Conservation (phyloP, 352 stramenopile species). For the Elongisporangium prolatum region DNA sequence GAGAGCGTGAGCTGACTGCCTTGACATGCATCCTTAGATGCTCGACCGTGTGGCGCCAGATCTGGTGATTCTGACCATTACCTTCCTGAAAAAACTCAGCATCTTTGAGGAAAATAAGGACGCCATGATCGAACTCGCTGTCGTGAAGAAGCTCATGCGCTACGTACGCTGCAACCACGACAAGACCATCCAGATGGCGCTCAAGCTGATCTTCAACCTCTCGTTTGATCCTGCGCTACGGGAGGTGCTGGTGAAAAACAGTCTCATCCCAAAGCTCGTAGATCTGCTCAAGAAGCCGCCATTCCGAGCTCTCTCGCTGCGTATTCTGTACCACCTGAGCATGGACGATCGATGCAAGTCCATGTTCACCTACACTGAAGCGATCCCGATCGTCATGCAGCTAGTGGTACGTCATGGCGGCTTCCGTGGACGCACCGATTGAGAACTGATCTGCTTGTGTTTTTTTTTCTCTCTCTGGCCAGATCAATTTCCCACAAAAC, state of each 20-base stretch:
- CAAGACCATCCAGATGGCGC: constrained; percentile 79
- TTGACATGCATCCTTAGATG: constrained; percentile 35
- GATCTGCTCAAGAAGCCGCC: constrained; percentile 91
- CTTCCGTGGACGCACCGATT: neutral
- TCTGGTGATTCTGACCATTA: constrained; percentile 86
- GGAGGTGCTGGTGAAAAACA: constrained; percentile 84
- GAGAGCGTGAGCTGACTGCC: neutral
- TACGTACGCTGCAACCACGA: constrained; percentile 83
- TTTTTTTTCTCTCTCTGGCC: neutral
- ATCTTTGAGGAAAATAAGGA: constrained; percentile 96
- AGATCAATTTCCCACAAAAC: constrained; percentile 92
- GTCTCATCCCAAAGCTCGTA: constrained; percentile 90
- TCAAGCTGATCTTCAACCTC: constrained; percentile 93
- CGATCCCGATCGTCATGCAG: constrained; percentile 93
- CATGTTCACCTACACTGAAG: constrained; percentile 94
- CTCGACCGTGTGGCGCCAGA: constrained; percentile 86
- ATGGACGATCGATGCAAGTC: constrained; percentile 93
- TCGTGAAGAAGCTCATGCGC: constrained; percentile 73
- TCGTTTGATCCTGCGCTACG: constrained; percentile 89
- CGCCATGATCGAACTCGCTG: constrained; percentile 77
- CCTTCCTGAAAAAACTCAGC: constrained; percentile 92
- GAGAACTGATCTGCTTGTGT: neutral
- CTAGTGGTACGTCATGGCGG: constrained; percentile 79
- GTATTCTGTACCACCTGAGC: constrained; percentile 94
- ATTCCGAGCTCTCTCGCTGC: constrained; percentile 83